These are phyloP conservation scores for Fusarium drepaniforme DNA, from an alignment of 2,329 filamentous ascomycete genomes.

Conservation along the genomic window DNA sequence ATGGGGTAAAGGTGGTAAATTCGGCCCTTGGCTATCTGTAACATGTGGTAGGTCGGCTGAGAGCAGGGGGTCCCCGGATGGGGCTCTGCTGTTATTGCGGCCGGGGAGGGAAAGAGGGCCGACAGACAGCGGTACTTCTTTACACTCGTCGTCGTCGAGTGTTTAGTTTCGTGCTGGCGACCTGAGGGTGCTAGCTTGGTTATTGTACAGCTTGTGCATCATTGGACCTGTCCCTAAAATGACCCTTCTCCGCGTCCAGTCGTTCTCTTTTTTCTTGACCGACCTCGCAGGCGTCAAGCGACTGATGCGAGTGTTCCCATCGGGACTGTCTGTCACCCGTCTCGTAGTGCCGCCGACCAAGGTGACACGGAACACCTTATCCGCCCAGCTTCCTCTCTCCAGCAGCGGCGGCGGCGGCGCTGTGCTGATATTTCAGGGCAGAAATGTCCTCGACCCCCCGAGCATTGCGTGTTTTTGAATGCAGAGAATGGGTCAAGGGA, in stretches of 20 bases:
- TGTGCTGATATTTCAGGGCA: constrained; percentile 1
- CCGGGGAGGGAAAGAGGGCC: constrained; percentile 30
- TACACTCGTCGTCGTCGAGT: constrained; percentile 16
- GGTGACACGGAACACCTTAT: neutral
- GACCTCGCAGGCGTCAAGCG: neutral
- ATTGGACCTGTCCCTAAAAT: constrained; percentile 11
- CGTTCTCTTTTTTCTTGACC: neutral
- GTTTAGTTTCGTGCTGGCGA: constrained; percentile 20
- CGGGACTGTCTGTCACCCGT: neutral
- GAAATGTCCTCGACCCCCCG: neutral
- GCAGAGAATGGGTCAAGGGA: neutral
- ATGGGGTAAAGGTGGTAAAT: constrained; percentile 40
- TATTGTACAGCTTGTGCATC: constrained; percentile 6
- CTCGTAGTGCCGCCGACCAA: neutral
- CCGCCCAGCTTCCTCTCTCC: neutral
- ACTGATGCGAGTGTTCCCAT: constrained; percentile 1
- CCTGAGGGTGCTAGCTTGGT: constrained; percentile 12
- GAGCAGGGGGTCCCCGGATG: constrained; percentile 38
- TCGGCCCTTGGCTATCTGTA: constrained; percentile 38
- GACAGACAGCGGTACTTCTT: constrained; percentile 14
- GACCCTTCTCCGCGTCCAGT: neutral
- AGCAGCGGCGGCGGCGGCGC: neutral
- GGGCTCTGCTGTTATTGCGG: constrained; percentile 42
- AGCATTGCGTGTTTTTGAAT: constrained; percentile 6
- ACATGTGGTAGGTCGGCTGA: constrained; percentile 38